Conservation (phyloP, 78 protist species). For the Dictyostelium firmibasis region DNA sequence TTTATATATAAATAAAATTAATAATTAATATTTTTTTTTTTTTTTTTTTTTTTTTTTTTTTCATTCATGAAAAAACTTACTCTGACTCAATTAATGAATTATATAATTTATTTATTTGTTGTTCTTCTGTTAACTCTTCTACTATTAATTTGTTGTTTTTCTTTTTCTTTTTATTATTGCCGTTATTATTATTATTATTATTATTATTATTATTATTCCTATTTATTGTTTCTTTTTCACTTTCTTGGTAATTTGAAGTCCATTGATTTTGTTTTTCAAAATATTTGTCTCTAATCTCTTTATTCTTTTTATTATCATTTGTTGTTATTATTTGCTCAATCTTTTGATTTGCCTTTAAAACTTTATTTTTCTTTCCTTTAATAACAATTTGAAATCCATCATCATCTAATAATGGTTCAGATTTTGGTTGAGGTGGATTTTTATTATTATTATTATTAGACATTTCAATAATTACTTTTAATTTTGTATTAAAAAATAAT, state of each 20-base stretch:
- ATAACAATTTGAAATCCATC: conserved; percentile 58
- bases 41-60: too few species aligned
- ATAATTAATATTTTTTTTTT: neutral
- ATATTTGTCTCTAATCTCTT: conserved; percentile 33
- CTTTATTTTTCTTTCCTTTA: conserved; percentile 51
- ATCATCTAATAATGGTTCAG: conserved; percentile 16
- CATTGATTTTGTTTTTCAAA: conserved; percentile 11
- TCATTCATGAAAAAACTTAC: neutral
- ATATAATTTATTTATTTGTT: conserved; percentile 8
- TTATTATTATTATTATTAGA: neutral
- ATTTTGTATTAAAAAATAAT: too few species aligned
- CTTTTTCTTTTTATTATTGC: neutral
- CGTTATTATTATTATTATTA: neutral
- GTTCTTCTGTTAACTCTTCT: conserved; percentile 6
- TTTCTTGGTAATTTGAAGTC: neutral
- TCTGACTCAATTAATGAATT: neutral
- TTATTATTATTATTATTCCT: neutral
- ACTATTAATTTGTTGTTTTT: conserved; percentile 22
- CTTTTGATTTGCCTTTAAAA: neutral
- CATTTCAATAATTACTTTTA: neutral
- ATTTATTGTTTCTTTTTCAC: neutral
- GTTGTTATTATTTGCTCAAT: neutral
- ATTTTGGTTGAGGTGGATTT: neutral
- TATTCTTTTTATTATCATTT: conserved; percentile 34
- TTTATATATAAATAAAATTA: neutral